Conservation (phyloP, 2,329 filamentous ascomycete genomes). For the Colletotrichum tropicale region DNA sequence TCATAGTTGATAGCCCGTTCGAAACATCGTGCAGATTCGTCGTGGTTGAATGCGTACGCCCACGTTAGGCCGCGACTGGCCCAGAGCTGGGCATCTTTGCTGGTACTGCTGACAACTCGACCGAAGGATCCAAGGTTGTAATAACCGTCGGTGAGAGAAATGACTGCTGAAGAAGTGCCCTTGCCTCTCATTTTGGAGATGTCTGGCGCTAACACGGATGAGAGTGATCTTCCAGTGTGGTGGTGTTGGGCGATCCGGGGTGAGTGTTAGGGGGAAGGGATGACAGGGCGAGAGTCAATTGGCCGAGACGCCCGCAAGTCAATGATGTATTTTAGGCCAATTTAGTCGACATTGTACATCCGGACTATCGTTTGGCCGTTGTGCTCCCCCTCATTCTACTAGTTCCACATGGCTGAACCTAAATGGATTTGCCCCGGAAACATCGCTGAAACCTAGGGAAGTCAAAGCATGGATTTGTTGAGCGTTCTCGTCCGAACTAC, state of each 20-base stretch:
- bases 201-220: background rate
- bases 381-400: background rate
- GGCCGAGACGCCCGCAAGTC: background rate
- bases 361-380: conserved; percentile 18
- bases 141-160: conserved; percentile 42
- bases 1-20: conserved; percentile 62
- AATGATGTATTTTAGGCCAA: background rate
- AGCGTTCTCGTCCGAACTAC: background rate
- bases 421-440: background rate
- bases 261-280: background rate
- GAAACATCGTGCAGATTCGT: conserved; percentile 71
- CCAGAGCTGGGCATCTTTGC: conserved; percentile 63
- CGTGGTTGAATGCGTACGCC: conserved; percentile 79
- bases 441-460: conserved; percentile 3
- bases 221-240: background rate
- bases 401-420: background rate
- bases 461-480: background rate
- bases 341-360: background rate
- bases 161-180: background rate
- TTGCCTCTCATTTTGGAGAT: conserved; percentile 15
- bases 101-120: conserved; percentile 59
- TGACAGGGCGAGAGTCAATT: conserved; percentile 4
- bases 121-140: conserved; percentile 67
- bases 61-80: conserved; percentile 76
- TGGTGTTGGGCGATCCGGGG: background rate